These are phyloP conservation scores for Globisporangium apiculatum DNA, from an alignment of 352 stramenopile genomes.

Conservation along the genomic window DNA sequence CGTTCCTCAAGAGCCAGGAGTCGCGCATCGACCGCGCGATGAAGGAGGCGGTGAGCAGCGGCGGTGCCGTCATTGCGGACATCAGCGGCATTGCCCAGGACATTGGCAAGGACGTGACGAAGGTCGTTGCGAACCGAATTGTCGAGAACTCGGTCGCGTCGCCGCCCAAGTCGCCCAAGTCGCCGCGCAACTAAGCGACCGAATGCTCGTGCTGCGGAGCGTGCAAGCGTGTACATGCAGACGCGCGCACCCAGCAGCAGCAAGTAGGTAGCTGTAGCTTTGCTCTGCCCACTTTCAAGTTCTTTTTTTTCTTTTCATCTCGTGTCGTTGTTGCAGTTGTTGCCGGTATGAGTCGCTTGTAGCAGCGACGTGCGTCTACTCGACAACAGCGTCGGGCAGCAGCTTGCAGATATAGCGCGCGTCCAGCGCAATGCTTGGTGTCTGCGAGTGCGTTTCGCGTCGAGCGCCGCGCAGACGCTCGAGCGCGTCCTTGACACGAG, in stretches of 20 bases:
- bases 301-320: constrained; percentile 2
- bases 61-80: constrained; percentile 70
- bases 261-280: no score
- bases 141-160: constrained; percentile 41
- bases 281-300: background rate
- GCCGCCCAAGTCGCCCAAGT: constrained; percentile 23
- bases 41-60: constrained; percentile 75
- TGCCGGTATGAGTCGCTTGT: background rate
- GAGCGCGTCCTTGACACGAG: background rate
- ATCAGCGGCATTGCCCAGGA: constrained; percentile 72
- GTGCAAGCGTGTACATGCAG: background rate
- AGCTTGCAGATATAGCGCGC: background rate
- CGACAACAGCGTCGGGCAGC: background rate
- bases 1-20: constrained; percentile 81
- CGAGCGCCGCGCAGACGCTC: background rate
- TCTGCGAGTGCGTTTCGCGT: background rate
- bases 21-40: constrained; percentile 79
- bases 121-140: constrained; percentile 70
- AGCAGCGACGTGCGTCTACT: no score
- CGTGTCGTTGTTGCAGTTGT: background rate
- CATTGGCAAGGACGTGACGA: constrained; percentile 64
- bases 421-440: no score
- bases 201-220: background rate
- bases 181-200: constrained; percentile 8
- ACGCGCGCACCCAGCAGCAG: background rate